Percentiles rank a stretch among this genome's conserved stretches.
phyloP scores from a whole-genome alignment of 2,329 filamentous ascomycete species.

The Penicillium italicum region DNA sequence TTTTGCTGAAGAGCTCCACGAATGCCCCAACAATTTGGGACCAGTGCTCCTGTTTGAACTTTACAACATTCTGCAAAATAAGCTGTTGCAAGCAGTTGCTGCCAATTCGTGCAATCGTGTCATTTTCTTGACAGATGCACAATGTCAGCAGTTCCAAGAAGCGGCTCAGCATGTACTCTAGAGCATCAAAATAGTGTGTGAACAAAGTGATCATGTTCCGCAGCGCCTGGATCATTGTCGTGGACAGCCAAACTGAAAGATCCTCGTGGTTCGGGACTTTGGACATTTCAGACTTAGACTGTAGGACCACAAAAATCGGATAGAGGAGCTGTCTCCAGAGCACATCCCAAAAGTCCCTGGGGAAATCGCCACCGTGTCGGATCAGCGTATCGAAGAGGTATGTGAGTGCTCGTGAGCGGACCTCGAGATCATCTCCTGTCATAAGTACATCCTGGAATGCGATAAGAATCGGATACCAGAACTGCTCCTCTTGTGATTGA shows the following conservation, averaged over 20 bases:
- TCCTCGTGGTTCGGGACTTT: slow-evolving; percentile 96
- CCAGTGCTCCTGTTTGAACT: slow-evolving; percentile 87
- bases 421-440: slow-evolving; percentile 97
- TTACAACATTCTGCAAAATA: slow-evolving; percentile 91
- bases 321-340: slow-evolving; percentile 95
- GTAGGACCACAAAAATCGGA: slow-evolving; percentile 96
- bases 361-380: slow-evolving; percentile 85
- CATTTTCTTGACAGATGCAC: slow-evolving; percentile 98
- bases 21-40: slow-evolving; percentile 91
- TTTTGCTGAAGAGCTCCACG: slow-evolving; percentile 89
- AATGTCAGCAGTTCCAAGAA: slow-evolving; percentile 91
- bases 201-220: slow-evolving; percentile 98
- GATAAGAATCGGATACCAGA: slow-evolving; percentile 97
- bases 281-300: slow-evolving; percentile 92
- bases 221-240: slow-evolving; percentile 97
- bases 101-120: slow-evolving; percentile 94
- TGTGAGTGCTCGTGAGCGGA: slow-evolving; percentile 79
- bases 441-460: slow-evolving; percentile 98
- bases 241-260: slow-evolving; percentile 96
- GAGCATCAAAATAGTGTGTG: slow-evolving; percentile 93
- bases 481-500: slow-evolving; percentile 92
- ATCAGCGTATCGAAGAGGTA: slow-evolving; percentile 96
- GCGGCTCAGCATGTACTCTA: slow-evolving; percentile 98
- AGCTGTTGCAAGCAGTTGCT: slow-evolving; percentile 97
- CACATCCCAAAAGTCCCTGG: slow-evolving; percentile 95